Evolutionary conservation across 352 stramenopile genomes (phyloP), one percentile per base, ranked within the genome.

Genomic region (Pythium aquatile): DNA sequence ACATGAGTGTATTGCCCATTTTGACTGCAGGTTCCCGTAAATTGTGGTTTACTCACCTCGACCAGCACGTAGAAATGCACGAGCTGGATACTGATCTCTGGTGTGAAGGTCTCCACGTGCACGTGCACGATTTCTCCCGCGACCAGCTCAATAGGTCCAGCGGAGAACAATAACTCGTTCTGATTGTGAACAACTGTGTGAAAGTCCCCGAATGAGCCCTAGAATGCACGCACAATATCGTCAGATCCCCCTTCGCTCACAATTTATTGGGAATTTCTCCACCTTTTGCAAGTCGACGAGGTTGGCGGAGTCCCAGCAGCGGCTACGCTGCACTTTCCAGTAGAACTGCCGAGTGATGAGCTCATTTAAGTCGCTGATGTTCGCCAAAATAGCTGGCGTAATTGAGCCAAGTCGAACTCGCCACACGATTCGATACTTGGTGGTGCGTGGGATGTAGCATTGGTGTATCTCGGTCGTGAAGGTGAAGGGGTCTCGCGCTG

Each of bases 371-470:
- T 59, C 11, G 24, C 5, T 32, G n/a, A 8, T 2, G 7, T 39
- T 33, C 17, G 48, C 49, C 3, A 47, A 14, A 1, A n/a, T 37
- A 13, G 20, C 14, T 3, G 29, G 49, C 5, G 1, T 16, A 2
- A 47, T 39, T 8, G 53, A 60, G 1, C 20, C 16, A 29, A 60
- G 7, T n/a, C 44, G 61, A 2, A 68, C 54, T 16, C 61, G 61
- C 61, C 61, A 68, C 30, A 68, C 52, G 20, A 68, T 13, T 30
- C 61, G 54, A 61, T 61, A 62, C 16, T 7, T 51, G 26, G n/a
- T 32, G 2, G 53, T 58, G 3, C 54, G 55, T 30, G 44, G 53
- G n/a, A 68, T 30, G 33, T 68, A 68, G 9, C 20, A 33, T 2
- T 51, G 29, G 0, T n/a, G 13, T 17, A 68, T 3, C 37, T 58